phyloP scores from a whole-genome alignment of 2,329 filamentous ascomycete genomes.

The Aspergillus sp. region DNA sequence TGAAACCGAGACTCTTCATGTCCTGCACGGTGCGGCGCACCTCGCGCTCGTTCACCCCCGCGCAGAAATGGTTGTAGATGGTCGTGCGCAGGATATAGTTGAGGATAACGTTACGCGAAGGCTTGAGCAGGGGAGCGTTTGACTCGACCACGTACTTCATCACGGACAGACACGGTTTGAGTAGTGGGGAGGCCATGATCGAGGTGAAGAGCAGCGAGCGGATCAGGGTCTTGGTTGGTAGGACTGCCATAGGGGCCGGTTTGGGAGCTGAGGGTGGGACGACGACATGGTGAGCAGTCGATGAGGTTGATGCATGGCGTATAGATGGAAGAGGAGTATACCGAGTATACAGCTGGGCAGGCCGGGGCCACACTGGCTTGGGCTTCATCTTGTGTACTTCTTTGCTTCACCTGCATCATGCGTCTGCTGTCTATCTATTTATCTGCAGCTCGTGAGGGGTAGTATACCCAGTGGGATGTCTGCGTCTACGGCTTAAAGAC shows the following conservation, averaged over 20 bases:
- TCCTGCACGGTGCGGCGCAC: constrained; percentile 35
- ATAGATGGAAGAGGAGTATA: background rate
- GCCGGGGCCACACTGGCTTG: background rate
- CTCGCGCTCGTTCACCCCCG: constrained; percentile 40
- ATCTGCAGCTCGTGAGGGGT: background rate
- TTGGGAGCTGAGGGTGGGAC: background rate
- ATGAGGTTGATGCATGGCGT: constrained; percentile 1
- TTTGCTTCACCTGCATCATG: background rate
- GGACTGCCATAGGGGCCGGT: constrained; percentile 36
- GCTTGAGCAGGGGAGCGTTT: constrained; percentile 36
- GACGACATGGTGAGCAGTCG: constrained; percentile 6
- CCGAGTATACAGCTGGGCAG: constrained; percentile 1
- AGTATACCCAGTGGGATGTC: background rate
- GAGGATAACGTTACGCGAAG: constrained; percentile 41
- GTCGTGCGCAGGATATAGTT: constrained; percentile 34
- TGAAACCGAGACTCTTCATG: constrained; percentile 44
- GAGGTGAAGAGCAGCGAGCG: constrained; percentile 19
- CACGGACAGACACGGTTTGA: constrained; percentile 18
- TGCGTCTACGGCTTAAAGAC: constrained; percentile 3
- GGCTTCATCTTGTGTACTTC: constrained; percentile 3
- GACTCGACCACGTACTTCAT: constrained; percentile 37
- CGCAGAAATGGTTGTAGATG: constrained; percentile 51
- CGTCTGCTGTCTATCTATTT: background rate
- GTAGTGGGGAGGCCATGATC: constrained; percentile 18
- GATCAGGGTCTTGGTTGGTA: constrained; percentile 17